These are phyloP conservation scores for Lipomyces sp. DNA, from an alignment of 805 yeast species.

Conservation along the genomic window DNA sequence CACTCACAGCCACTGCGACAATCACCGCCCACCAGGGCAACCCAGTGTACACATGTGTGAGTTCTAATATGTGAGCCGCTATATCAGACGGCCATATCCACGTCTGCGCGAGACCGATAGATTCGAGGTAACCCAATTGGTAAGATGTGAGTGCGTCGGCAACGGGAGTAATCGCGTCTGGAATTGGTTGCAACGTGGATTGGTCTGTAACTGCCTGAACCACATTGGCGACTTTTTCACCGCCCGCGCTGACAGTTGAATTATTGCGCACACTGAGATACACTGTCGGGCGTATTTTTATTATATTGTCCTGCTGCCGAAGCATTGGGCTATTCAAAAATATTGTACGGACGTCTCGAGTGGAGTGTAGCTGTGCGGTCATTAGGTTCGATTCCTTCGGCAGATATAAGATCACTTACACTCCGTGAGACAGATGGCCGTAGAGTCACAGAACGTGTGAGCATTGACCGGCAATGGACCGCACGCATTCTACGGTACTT, in stretches of 20 bases:
- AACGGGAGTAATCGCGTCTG: neutral
- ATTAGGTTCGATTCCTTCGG: neutral
- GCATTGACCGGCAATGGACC: neutral
- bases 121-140: conserved; percentile 83
- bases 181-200: neutral
- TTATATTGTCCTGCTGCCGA: neutral
- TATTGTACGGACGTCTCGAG: neutral
- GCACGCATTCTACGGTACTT: neutral
- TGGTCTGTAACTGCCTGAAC: neutral
- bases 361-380: neutral
- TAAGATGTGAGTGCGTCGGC: conserved; percentile 42
- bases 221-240: neutral
- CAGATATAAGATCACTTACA: neutral
- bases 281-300: neutral
- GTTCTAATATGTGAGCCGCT: conserved; percentile 76
- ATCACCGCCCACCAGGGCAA: conserved; percentile 98
- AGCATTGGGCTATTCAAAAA: neutral
- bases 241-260: neutral
- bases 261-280: neutral
- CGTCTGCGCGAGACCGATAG: conserved; percentile 84
- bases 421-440: neutral
- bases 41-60: conserved; percentile 81
- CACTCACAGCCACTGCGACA: conserved; percentile 68
- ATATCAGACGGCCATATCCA: conserved; percentile 87
- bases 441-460: neutral